phyloP scores from a whole-genome alignment of 2,329 filamentous ascomycete species.

The Aspergillus versicolor region DNA sequence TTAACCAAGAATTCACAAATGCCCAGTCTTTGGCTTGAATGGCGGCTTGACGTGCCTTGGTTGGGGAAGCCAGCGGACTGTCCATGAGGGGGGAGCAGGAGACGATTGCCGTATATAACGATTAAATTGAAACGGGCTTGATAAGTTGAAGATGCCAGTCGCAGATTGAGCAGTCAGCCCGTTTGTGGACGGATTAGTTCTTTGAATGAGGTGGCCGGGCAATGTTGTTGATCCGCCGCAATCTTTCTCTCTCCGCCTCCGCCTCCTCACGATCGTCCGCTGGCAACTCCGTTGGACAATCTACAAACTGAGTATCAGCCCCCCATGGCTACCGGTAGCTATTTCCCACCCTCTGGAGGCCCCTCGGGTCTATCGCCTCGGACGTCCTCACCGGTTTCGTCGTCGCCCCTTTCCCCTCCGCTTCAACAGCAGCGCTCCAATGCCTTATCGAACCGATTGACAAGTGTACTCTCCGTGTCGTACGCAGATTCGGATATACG shows the following conservation, averaged over 20 bases:
- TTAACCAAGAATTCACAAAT: conserved; percentile 81
- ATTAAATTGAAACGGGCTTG: not conserved
- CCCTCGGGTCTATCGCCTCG: conserved; percentile 23
- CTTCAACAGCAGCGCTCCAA: conserved; percentile 46
- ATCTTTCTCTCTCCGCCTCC: conserved; percentile 11
- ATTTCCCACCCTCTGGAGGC: conserved; percentile 28
- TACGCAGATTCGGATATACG: conserved; percentile 91
- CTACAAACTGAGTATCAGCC: conserved; percentile 1
- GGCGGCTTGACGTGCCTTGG: conserved; percentile 70
- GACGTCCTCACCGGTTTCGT: conserved; percentile 24
- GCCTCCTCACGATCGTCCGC: conserved; percentile 23
- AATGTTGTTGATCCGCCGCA: not conserved
- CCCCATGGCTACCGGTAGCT: conserved; percentile 33
- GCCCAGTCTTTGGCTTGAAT: conserved; percentile 89
- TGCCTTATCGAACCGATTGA: conserved; percentile 77
- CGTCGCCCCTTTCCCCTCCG: conserved; percentile 33
- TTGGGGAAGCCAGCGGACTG: conserved; percentile 57
- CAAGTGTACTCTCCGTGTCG: conserved; percentile 82
- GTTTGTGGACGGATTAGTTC: not conserved
- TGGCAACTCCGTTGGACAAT: conserved; percentile 6
- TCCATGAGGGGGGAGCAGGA: conserved; percentile 15
- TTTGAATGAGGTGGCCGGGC: not conserved
- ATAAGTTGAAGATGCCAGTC: not conserved
- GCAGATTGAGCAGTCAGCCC: not conserved
- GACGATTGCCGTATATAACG: not conserved